Evolutionary conservation across 192 early-diverging fungal species (phyloP).

Genomic region (Backusella parvicylindrica): DNA sequence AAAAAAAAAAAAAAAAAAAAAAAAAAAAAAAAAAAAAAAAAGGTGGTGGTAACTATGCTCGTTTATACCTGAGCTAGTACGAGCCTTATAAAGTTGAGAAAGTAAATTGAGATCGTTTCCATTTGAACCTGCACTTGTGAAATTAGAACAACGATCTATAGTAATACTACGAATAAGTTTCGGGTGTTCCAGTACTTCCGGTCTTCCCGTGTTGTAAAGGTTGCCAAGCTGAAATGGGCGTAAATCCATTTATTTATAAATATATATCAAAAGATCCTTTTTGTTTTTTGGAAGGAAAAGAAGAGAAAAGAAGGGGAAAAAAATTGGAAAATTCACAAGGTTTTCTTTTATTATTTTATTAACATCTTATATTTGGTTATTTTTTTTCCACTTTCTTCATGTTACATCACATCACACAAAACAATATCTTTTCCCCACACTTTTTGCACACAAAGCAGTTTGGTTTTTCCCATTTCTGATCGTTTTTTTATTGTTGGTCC

Average conservation of each 20-base stretch:
- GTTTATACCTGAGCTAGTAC: conserved; percentile 34
- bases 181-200: conserved; percentile 26
- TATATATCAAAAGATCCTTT: not conserved
- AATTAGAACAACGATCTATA: conserved; percentile 68
- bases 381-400: not conserved
- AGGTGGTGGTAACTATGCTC: too few species aligned
- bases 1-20: not conserved
- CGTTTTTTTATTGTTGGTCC: not conserved
- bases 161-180: conserved; percentile 66
- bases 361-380: not conserved
- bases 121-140: conserved; percentile 61
- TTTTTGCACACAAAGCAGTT: not conserved
- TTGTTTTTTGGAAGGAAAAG: not conserved
- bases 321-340: not conserved
- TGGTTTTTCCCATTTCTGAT: too few species aligned
- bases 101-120: conserved; percentile 64
- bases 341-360: not conserved
- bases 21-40: not conserved
- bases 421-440: not conserved
- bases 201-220: not conserved
- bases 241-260: not conserved
- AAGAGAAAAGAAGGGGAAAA: not conserved
- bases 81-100: conserved; percentile 44
- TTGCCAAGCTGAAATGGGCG: not conserved
- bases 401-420: not conserved